A percentile compares a stretch with the other conserved stretches of the same genome.
Evolutionary conservation across 108 stramenopile genomes (phyloP).

Genomic region (Asterionellopsis glacialis): DNA sequence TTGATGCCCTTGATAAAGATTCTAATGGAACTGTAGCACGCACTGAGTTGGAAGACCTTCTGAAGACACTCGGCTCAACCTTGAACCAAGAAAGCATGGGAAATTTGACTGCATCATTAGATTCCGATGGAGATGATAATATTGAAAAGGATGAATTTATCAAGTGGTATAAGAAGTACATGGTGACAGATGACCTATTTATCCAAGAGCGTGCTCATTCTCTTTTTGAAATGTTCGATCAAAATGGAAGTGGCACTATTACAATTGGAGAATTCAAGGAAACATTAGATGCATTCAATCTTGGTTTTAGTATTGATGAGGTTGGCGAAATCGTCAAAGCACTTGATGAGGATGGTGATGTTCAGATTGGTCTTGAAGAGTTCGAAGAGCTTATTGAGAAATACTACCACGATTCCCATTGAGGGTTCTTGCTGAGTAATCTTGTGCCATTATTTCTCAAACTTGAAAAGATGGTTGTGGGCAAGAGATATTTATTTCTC

Average conservation of each 20-base stretch:
- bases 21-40: not conserved
- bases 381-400: conserved; percentile 29
- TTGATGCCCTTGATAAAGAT: not conserved
- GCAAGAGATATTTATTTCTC: too few relatives aligned
- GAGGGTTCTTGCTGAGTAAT: too few relatives aligned
- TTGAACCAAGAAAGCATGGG: not conserved
- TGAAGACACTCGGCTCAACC: not conserved
- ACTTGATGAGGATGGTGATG: conserved; percentile 39
- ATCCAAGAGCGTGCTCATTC: conserved; percentile 27
- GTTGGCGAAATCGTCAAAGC: conserved; percentile 40
- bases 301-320: conserved; percentile 37
- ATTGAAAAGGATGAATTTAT: not conserved
- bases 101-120: not conserved
- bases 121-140: not conserved
- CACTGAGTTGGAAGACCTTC: not conserved
- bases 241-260: conserved; percentile 27
- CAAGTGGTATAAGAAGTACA: conserved; percentile 1
- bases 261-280: conserved; percentile 45
- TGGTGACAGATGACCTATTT: conserved; percentile 3
- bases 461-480: too few relatives aligned
- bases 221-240: conserved; percentile 42
- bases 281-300: conserved; percentile 34
- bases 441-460: too few relatives aligned
- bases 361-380: conserved; percentile 33
- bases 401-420: not conserved